A percentile compares a stretch with the other conserved stretches of the same genome.
phyloP scores from a whole-genome alignment of 1,139 yeast species.

The Yamadazyma friedrichii region DNA sequence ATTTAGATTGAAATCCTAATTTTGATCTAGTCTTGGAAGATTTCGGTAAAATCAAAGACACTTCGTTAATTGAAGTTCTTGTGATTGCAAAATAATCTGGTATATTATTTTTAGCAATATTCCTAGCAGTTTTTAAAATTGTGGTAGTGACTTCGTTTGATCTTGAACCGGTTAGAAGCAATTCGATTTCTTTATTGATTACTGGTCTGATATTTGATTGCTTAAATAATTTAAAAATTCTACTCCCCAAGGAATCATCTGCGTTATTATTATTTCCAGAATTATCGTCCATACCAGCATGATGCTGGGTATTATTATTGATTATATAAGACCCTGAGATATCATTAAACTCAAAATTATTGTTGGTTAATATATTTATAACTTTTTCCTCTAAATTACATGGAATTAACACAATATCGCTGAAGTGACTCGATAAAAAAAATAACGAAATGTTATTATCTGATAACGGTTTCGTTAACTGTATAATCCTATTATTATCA shows the following conservation, averaged over 20 bases:
- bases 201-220: constrained; percentile 43
- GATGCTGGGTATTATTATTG: constrained; percentile 5
- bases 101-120: constrained; percentile 26
- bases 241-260: constrained; percentile 19
- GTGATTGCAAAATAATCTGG: constrained; percentile 62
- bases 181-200: constrained; percentile 37
- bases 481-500: constrained; percentile 53
- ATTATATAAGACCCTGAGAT: constrained; percentile 33
- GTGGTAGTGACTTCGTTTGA: constrained; percentile 44
- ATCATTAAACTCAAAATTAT: constrained; percentile 46
- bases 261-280: background rate
- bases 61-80: constrained; percentile 50
- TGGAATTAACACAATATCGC: constrained; percentile 68
- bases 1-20: constrained; percentile 43
- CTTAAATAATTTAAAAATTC: constrained; percentile 43
- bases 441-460: constrained; percentile 58
- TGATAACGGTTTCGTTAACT: constrained; percentile 60
- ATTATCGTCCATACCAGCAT: background rate
- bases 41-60: constrained; percentile 55
- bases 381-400: constrained; percentile 42
- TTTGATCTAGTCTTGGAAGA: constrained; percentile 31
- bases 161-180: constrained; percentile 64
- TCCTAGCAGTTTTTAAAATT: constrained; percentile 34
- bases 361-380: constrained; percentile 38
- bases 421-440: constrained; percentile 64